phyloP scores from a whole-genome alignment of 2,329 filamentous ascomycete species.

The Pleoardoris graminearum region DNA sequence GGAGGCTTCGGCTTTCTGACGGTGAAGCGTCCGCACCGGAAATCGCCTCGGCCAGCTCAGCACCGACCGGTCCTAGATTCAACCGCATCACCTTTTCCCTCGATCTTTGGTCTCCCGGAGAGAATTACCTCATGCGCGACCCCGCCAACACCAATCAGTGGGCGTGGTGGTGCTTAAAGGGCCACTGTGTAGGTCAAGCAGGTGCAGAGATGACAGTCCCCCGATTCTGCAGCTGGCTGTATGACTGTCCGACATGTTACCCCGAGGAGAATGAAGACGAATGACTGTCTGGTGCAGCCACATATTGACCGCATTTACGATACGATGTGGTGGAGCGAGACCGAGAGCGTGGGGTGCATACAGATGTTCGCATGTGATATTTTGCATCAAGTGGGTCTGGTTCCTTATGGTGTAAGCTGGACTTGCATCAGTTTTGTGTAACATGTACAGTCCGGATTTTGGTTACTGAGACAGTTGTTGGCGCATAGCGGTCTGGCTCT shows the following conservation, averaged over 20 bases:
- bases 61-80: slow-evolving; percentile 24
- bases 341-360: not conserved
- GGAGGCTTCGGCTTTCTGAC: too few species aligned
- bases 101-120: slow-evolving; percentile 42
- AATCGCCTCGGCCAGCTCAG: slow-evolving; percentile 2
- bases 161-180: slow-evolving; percentile 40
- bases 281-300: not conserved
- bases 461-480: not conserved
- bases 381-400: too few species aligned
- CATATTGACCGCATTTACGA: not conserved
- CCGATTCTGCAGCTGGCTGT: slow-evolving; percentile 22
- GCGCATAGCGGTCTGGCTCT: not conserved
- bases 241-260: slow-evolving; percentile 19
- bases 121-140: slow-evolving; percentile 38
- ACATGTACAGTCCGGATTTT: not conserved
- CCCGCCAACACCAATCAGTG: slow-evolving; percentile 26
- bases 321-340: not conserved
- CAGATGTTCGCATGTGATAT: not conserved
- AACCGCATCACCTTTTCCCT: slow-evolving; percentile 39
- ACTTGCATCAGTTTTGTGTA: not conserved
- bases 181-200: slow-evolving; percentile 12
- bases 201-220: slow-evolving; percentile 13
- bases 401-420: too few species aligned
- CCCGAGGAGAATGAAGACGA: slow-evolving; percentile 11
- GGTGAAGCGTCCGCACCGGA: not conserved